Evolutionary conservation across 202 grass and related monocot species (phyloP).

Genomic region (Tripidium arundinaceum): DNA sequence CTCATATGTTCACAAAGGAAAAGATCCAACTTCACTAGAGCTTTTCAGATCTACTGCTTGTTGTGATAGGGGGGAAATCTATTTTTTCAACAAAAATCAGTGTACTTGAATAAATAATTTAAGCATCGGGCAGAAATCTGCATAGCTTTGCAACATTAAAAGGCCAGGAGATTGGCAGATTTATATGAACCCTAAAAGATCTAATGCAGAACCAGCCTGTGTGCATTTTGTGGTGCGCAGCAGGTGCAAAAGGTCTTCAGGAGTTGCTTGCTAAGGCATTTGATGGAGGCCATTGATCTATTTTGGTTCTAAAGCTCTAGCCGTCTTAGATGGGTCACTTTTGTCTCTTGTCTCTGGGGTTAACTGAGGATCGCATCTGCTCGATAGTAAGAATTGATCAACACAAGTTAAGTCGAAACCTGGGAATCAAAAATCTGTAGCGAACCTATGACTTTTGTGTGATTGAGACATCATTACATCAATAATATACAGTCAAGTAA

Average conservation of each 20-base stretch:
- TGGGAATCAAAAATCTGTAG: too few relatives aligned
- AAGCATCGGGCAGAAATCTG: background rate
- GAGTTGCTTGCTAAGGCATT: background rate
- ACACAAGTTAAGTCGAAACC: too few relatives aligned
- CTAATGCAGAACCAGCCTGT: background rate
- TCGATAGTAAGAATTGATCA: background rate
- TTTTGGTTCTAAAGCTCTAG: background rate
- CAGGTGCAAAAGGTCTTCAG: background rate
- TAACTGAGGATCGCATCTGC: too few relatives aligned
- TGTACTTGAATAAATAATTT: background rate
- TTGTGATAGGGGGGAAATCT: background rate
- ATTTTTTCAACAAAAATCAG: background rate
- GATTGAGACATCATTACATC: too few relatives aligned
- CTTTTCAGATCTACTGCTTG: background rate
- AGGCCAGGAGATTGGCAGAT: background rate
- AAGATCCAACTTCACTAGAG: background rate
- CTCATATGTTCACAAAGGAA: background rate
- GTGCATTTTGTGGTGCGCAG: background rate
- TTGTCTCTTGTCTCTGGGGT: too few relatives aligned
- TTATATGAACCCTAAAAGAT: background rate
- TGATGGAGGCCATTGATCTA: background rate
- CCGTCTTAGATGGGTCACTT: background rate
- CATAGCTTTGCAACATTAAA: background rate
- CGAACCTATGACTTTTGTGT: too few relatives aligned
- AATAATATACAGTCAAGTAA: too few relatives aligned